A percentile compares a stretch with the other conserved stretches of the same genome.
Conservation (phyloP, 192 early-diverging fungal genomes). For the Geranomyces michiganensis region DNA sequence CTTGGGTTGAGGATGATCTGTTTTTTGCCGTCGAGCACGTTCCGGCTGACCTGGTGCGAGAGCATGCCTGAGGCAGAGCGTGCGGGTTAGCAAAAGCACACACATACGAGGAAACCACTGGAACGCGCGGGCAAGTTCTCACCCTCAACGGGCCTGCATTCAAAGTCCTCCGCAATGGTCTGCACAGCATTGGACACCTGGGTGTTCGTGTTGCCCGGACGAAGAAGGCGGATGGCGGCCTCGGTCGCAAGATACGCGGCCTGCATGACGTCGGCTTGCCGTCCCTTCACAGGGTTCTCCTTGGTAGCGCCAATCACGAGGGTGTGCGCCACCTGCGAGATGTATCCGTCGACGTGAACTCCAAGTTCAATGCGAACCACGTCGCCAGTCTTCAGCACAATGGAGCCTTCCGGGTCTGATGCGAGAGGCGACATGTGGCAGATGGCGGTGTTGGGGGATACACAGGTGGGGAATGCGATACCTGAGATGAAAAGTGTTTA, state of each 20-base stretch:
- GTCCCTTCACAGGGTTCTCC: slow-evolving; percentile 70
- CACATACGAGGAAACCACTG: not conserved
- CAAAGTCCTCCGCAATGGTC: slow-evolving; percentile 80
- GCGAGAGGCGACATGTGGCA: slow-evolving; percentile 89
- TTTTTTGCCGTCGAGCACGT: slow-evolving; percentile 90
- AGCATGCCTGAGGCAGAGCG: slow-evolving; percentile 64
- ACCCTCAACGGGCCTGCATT: slow-evolving; percentile 85
- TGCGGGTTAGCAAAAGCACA: not conserved
- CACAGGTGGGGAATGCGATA: slow-evolving; percentile 89
- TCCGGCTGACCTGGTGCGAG: slow-evolving; percentile 82
- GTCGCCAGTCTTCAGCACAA: slow-evolving; percentile 80
- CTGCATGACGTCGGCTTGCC: slow-evolving; percentile 82
- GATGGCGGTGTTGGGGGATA: slow-evolving; percentile 83
- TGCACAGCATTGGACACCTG: slow-evolving; percentile 80
- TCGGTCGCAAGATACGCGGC: slow-evolving; percentile 86
- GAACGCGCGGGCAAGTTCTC: not conserved
- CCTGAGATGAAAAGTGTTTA: slow-evolving; percentile 45
- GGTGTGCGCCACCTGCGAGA: slow-evolving; percentile 82
- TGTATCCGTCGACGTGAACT: slow-evolving; percentile 92
- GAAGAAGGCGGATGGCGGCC: slow-evolving; percentile 82
- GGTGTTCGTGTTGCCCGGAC: slow-evolving; percentile 74
- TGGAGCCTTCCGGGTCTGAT: slow-evolving; percentile 68
- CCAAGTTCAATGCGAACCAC: slow-evolving; percentile 91
- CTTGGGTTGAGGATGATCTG: slow-evolving; percentile 91
- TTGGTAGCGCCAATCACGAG: slow-evolving; percentile 82